These are phyloP conservation scores for Cryptosporidium bovis DNA, from an alignment of 169 alveolate genomes.

Conservation along the genomic window DNA sequence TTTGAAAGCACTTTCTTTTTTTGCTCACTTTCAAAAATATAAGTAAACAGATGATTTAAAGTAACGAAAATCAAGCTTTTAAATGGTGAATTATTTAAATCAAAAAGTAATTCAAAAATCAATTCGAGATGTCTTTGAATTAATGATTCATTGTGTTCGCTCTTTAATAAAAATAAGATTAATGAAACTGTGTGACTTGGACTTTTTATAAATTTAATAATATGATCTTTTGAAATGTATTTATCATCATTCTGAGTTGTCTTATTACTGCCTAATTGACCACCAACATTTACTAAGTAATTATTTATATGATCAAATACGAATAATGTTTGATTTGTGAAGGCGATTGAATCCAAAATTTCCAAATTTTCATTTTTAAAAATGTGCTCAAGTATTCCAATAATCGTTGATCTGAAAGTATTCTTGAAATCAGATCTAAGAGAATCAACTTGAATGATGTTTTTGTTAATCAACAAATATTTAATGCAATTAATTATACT, in stretches of 20 bases:
- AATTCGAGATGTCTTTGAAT: conserved; percentile 1
- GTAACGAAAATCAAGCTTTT: conserved; percentile 33
- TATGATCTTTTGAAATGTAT: neutral
- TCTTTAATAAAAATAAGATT: conserved; percentile 14
- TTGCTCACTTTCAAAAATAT: neutral
- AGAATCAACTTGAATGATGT: conserved; percentile 35
- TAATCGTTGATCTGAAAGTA: conserved; percentile 27
- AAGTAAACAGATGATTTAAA: conserved; percentile 17
- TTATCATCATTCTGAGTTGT: neutral
- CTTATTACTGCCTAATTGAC: neutral
- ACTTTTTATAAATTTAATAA: conserved; percentile 21
- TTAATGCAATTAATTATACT: conserved; percentile 26
- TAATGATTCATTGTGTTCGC: neutral
- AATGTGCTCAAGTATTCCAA: conserved; percentile 13
- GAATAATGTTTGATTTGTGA: conserved; percentile 32
- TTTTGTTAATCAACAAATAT: conserved; percentile 29
- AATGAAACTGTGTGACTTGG: conserved; percentile 44
- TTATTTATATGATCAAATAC: conserved; percentile 18
- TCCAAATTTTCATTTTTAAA: conserved; percentile 21
- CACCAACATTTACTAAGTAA: neutral
- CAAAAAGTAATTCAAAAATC: conserved; percentile 11
- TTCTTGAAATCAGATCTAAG: neutral
- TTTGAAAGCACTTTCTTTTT: neutral
- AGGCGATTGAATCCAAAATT: conserved; percentile 21
- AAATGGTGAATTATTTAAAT: conserved; percentile 37